Conservation (phyloP, 805 yeast species). For the Candida sphagnicola region DNA sequence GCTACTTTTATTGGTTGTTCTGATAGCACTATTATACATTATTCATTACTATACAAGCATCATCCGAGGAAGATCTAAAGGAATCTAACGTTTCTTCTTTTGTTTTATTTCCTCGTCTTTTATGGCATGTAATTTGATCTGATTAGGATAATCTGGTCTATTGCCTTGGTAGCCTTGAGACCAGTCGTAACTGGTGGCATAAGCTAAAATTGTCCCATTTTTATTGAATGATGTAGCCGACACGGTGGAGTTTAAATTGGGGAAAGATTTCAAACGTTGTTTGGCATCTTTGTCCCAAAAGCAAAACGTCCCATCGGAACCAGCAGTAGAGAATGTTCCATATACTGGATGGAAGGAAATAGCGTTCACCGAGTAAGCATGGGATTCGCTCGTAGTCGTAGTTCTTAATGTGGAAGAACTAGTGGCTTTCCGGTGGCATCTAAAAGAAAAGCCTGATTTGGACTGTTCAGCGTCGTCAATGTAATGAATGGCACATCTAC, state of each 20-base stretch:
- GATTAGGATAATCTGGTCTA: slow-evolving; percentile 68
- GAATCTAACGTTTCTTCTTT: slow-evolving; percentile 31
- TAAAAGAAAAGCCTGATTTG: slow-evolving; percentile 78
- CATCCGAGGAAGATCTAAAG: too few species aligned
- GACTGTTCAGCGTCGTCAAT: slow-evolving; percentile 77
- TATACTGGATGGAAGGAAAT: slow-evolving; percentile 83
- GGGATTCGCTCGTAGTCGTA: slow-evolving; percentile 42
- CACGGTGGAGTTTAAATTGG: slow-evolving; percentile 62
- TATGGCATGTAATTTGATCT: slow-evolving; percentile 77
- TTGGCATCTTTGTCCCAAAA: slow-evolving; percentile 95
- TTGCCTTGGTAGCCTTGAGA: slow-evolving; percentile 81
- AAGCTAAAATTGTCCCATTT: slow-evolving; percentile 81
- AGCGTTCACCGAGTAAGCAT: slow-evolving; percentile 74
- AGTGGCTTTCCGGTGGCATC: slow-evolving; percentile 82
- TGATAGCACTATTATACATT: slow-evolving; percentile 1
- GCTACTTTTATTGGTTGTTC: too few species aligned
- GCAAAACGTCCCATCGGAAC: slow-evolving; percentile 89
- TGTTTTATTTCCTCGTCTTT: slow-evolving; percentile 82
- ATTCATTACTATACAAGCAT: slow-evolving; percentile 2
- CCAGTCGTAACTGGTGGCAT: slow-evolving; percentile 95
- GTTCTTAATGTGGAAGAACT: slow-evolving; percentile 24
- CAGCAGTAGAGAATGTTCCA: slow-evolving; percentile 92
- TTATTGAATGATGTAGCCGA: slow-evolving; percentile 78
- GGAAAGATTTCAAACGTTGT: slow-evolving; percentile 80
- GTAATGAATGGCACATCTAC: slow-evolving; percentile 92